A percentile compares a stretch with the other conserved stretches of the same genome.
Evolutionary conservation across 768 basidiomycete species (phyloP).

Genomic region (Lactarius sanguifluus): DNA sequence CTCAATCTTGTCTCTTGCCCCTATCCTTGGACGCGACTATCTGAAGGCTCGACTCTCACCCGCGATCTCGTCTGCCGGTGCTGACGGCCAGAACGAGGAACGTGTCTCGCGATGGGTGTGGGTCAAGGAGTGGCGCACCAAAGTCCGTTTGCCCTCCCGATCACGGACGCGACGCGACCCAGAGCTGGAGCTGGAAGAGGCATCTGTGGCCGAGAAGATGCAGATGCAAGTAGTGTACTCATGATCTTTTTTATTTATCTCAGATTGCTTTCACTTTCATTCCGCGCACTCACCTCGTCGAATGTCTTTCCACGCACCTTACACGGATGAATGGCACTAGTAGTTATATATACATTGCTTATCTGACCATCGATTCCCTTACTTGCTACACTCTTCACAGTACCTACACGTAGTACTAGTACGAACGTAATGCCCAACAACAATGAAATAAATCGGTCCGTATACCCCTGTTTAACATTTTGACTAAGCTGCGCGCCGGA

Average conservation of each 20-base stretch:
- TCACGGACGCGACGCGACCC: constrained; percentile 42
- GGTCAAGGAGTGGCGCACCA: constrained; percentile 69
- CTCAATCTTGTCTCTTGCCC: constrained; percentile 81
- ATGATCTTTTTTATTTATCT: constrained; percentile 25
- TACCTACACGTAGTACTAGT: constrained; percentile 7
- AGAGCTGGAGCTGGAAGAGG: constrained; percentile 22
- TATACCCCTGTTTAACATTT: constrained; percentile 17
- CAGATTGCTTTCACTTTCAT: constrained; percentile 17
- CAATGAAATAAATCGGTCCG: constrained; percentile 2
- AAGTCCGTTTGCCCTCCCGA: constrained; percentile 54
- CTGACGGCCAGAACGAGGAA: constrained; percentile 38
- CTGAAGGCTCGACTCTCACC: constrained; percentile 56
- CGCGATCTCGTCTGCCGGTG: constrained; percentile 27
- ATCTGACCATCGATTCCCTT: constrained; percentile 28
- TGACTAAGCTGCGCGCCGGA: constrained; percentile 13
- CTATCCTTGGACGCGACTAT: constrained; percentile 73
- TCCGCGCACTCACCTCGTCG: constrained; percentile 18
- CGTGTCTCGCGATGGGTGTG: constrained; percentile 53
- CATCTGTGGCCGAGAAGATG: constrained; percentile 19
- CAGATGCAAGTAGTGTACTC: constrained; percentile 7
- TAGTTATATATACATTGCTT: constrained; percentile 25
- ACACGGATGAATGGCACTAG: constrained; percentile 22
- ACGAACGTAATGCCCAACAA: neutral
- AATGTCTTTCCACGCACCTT: constrained; percentile 17
- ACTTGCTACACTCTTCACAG: constrained; percentile 19